Evolutionary conservation across 106 monocot genomes (phyloP).

Genomic region (Agapanthus africanus): DNA sequence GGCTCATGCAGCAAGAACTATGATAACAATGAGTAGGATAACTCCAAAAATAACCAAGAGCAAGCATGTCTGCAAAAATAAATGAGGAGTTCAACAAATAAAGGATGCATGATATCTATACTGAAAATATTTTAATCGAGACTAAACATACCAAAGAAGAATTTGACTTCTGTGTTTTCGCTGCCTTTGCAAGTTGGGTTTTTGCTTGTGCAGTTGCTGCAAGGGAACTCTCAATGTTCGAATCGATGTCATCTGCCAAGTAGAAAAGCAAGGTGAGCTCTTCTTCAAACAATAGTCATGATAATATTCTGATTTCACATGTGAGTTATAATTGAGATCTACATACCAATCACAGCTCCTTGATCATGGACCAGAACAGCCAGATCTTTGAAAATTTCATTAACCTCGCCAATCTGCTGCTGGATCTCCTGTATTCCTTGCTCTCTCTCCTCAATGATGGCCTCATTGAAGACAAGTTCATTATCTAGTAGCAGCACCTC

Average conservation of each 20-base stretch:
- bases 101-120: neutral
- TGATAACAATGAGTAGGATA: conserved; percentile 17
- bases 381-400: conserved; percentile 87
- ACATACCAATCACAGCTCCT: conserved; percentile 70
- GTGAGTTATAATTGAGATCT: neutral
- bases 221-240: conserved; percentile 53
- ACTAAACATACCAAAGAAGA: conserved; percentile 53
- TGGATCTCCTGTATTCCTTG: conserved; percentile 88
- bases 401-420: conserved; percentile 86
- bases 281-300: too few relatives aligned
- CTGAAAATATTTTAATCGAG: neutral
- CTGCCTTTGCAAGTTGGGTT: conserved; percentile 60
- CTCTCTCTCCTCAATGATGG: conserved; percentile 92
- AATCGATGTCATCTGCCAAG: conserved; percentile 62
- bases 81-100: neutral
- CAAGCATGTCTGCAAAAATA: conserved; percentile 15
- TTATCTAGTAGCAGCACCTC: conserved; percentile 70
- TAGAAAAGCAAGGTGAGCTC: neutral
- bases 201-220: conserved; percentile 61
- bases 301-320: neutral
- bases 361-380: conserved; percentile 72
- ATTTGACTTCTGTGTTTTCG: too few relatives aligned
- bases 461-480: conserved; percentile 86
- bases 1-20: too few relatives aligned
- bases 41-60: conserved; percentile 19